Conservation (phyloP, 495 filamentous ascomycete species). For the Podospora anserina region DNA sequence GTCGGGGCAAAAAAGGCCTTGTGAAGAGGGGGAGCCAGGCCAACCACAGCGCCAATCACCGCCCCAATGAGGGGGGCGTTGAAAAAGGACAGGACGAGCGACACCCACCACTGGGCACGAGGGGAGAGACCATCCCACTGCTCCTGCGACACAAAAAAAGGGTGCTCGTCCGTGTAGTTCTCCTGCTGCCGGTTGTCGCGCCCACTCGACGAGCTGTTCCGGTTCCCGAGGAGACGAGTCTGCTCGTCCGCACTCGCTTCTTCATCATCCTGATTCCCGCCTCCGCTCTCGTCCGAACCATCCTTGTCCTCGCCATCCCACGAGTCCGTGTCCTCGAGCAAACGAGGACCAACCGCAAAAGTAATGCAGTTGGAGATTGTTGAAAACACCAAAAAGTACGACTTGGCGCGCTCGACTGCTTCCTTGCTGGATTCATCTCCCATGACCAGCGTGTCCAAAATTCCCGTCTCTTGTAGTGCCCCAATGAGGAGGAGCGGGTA, state of each 20-base stretch:
- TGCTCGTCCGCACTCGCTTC: conserved; percentile 23
- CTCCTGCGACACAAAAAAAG: conserved; percentile 19
- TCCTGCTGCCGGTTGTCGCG: neutral
- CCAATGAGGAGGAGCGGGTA: conserved; percentile 67
- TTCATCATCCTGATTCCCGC: neutral
- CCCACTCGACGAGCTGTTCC: neutral
- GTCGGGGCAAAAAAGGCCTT: conserved; percentile 61
- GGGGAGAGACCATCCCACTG: conserved; percentile 38
- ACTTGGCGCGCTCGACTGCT: conserved; percentile 63
- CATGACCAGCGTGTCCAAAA: conserved; percentile 48
- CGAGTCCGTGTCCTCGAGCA: conserved; percentile 41
- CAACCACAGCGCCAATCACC: conserved; percentile 57
- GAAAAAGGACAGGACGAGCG: conserved; percentile 52
- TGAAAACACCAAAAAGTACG: conserved; percentile 64
- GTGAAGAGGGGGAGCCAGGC: conserved; percentile 62
- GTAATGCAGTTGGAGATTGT: conserved; percentile 42
- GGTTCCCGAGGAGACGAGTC: conserved; percentile 16
- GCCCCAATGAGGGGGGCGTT: conserved; percentile 69
- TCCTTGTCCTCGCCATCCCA: conserved; percentile 28
- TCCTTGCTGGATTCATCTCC: conserved; percentile 42
- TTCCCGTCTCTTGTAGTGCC: conserved; percentile 62
- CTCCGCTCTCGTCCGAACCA: neutral
- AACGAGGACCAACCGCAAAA: conserved; percentile 62
- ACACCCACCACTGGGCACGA: conserved; percentile 27
- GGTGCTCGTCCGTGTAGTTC: conserved; percentile 21